Base-by-base conservation (phyloP, 768 basidiomycete genomes). In the Rhodotorula sphaerocarpa region DNA sequence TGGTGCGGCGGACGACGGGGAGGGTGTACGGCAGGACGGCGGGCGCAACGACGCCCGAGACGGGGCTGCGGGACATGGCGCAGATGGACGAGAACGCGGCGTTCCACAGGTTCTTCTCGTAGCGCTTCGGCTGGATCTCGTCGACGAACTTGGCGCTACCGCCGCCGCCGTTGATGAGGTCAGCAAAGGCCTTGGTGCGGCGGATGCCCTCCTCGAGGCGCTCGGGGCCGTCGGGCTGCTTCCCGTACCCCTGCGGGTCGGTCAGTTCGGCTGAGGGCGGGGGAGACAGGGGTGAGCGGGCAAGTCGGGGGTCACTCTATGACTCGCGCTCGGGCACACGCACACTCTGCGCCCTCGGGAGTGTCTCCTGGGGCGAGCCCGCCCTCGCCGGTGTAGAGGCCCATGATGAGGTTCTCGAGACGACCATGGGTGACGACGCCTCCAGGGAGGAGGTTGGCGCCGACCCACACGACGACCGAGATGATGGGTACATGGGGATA, bases 321-420 rank as follows among this genome's bases (percentile, higher is more conserved):
- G n/a, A n/a, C n/a, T n/a, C n/a, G n/a, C n/a, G n/a, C n/a, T n/a
- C n/a, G n/a, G n/a, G n/a, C n/a, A n/a, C n/a, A n/a, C n/a, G n/a
- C n/a, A n/a, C n/a, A n/a, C n/a, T n/a, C n/a, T n/a, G n/a, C n/a
- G n/a, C n/a, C n/a, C n/a, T n/a, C n/a, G n/a, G n/a, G n/a, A n/a
- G n/a, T n/a, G n/a, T n/a, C 39, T 41, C 39, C 10, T 11, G 12
- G 12, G n/a, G n/a, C n/a, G n/a, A n/a, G n/a, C n/a, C 54, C 55
- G 11, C 67, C 67, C 31, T 65, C 64, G 27, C 67, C 67, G 11
- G 15, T n/a, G 53, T 65, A 69, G 11, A 65, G 51, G 16, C 67
- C 67, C 39, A 65, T 62, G 53, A 65, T 47, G 52, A 69, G 61
- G 27, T 66, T 52, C 48, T 66, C 65, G 30, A 66, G 52, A 30